A percentile compares a stretch with the other conserved stretches of the same genome.
These are phyloP conservation scores for Mycena indigotica DNA, from an alignment of 768 basidiomycete genomes.

Conservation along the genomic window DNA sequence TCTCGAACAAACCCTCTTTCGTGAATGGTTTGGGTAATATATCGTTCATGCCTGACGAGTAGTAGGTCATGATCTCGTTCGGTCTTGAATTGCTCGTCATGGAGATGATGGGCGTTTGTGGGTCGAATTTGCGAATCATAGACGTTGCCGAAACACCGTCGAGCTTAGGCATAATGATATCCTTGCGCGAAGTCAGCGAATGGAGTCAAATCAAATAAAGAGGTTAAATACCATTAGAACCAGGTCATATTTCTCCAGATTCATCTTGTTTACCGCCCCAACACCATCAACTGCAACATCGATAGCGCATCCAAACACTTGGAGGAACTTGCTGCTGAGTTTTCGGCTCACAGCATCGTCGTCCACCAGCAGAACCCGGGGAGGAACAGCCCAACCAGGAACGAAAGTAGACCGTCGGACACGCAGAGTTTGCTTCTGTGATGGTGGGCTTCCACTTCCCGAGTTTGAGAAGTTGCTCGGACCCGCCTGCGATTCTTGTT, in stretches of 20 bases:
- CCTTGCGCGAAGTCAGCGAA: conserved; percentile 45
- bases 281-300: conserved; percentile 95
- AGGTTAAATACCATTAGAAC: conserved; percentile 76
- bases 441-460: conserved; percentile 31
- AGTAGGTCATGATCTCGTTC: conserved; percentile 90
- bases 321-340: conserved; percentile 88
- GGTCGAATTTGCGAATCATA: conserved; percentile 92
- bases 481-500: not conserved
- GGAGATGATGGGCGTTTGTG: conserved; percentile 94
- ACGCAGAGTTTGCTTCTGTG: conserved; percentile 53
- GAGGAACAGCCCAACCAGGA: conserved; percentile 89
- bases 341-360: conserved; percentile 92
- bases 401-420: conserved; percentile 80
- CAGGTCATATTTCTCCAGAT: conserved; percentile 92
- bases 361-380: conserved; percentile 89
- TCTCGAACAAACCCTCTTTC: conserved; percentile 85
- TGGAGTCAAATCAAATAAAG: conserved; percentile 12
- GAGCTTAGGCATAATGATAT: conserved; percentile 92
- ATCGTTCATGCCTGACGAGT: conserved; percentile 93
- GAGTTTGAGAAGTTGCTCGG: conserved; percentile 12
- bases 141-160: conserved; percentile 91
- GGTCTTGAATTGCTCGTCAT: conserved; percentile 97
- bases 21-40: conserved; percentile 96
- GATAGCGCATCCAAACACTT: conserved; percentile 92
- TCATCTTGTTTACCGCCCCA: conserved; percentile 94